These are phyloP conservation scores for Didymella lethalis DNA, from an alignment of 2,329 filamentous ascomycete species.

Conservation along the genomic window DNA sequence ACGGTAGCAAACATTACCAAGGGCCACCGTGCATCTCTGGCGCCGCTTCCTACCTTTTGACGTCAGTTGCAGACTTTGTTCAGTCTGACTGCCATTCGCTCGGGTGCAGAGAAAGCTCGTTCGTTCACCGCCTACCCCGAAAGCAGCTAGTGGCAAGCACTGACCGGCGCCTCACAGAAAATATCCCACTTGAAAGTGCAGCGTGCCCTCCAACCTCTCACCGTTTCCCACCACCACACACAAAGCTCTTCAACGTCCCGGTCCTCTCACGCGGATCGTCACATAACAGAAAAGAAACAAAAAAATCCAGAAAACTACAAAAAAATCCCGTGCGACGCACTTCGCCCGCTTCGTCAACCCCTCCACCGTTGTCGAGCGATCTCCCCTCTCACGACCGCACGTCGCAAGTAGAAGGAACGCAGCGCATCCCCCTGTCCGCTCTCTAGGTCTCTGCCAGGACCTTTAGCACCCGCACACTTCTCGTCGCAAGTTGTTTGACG, in stretches of 20 bases:
- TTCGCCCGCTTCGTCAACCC: constrained; percentile 35
- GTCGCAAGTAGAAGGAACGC: constrained; percentile 29
- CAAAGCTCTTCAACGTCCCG: constrained; percentile 40
- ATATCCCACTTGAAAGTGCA: constrained; percentile 23
- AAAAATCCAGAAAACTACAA: constrained; percentile 52
- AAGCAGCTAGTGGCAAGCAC: constrained; percentile 25
- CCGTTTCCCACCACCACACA: constrained; percentile 31
- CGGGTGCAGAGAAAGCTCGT: constrained; percentile 20
- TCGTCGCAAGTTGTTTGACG: constrained; percentile 35
- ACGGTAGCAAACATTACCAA: constrained; percentile 4
- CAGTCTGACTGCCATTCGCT: constrained; percentile 18
- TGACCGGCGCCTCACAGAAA: constrained; percentile 23
- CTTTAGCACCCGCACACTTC: constrained; percentile 31
- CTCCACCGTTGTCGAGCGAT: constrained; percentile 30
- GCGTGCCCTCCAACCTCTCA: constrained; percentile 19
- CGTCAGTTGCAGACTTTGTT: constrained; percentile 16
- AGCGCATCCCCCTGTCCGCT: constrained; percentile 33
- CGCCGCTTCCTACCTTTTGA: constrained; percentile 2
- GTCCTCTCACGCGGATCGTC: constrained; percentile 42
- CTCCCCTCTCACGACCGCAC: constrained; percentile 20
- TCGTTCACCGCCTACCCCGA: constrained; percentile 25
- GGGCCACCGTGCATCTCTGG: background rate
- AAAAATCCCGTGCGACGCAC: constrained; percentile 45
- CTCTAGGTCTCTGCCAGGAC: constrained; percentile 28
- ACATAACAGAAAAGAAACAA: constrained; percentile 51